These are phyloP conservation scores for Saturnispora zaruensis DNA, from an alignment of 805 yeast species.

Conservation along the genomic window DNA sequence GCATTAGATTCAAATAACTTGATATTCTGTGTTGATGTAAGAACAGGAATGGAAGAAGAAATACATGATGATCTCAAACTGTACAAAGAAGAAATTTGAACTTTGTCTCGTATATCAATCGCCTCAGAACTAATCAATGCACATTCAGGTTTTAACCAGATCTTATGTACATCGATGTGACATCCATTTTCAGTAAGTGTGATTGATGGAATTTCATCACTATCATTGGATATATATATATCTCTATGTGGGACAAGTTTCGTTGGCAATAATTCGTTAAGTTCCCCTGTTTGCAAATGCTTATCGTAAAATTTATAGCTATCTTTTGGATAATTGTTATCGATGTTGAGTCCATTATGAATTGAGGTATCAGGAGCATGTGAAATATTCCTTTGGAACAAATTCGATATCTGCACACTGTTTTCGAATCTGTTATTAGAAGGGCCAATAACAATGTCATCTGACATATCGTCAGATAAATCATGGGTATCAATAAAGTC, in stretches of 20 bases:
- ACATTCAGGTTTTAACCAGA: slow-evolving; percentile 4
- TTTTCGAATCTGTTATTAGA: not conserved
- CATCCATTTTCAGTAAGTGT: not conserved
- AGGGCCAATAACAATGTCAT: not conserved
- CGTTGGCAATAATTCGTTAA: not conserved
- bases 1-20: slow-evolving; percentile 1
- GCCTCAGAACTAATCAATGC: slow-evolving; percentile 4
- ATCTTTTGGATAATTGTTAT: not conserved
- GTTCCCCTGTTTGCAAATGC: not conserved
- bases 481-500: not conserved
- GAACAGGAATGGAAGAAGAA: not conserved
- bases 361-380: slow-evolving; percentile 1
- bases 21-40: slow-evolving; percentile 2
- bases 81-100: slow-evolving; percentile 3
- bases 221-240: not conserved
- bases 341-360: not conserved
- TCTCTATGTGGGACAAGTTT: slow-evolving; percentile 6
- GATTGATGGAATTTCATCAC: not conserved
- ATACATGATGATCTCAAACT: slow-evolving; percentile 4
- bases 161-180: slow-evolving; percentile 1
- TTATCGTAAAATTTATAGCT: not conserved
- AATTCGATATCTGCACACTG: not conserved
- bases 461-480: not conserved
- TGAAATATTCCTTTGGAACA: not conserved
- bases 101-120: slow-evolving; percentile 2